Conservation (phyloP, 768 basidiomycete species). For the Inosperma sp. region DNA sequence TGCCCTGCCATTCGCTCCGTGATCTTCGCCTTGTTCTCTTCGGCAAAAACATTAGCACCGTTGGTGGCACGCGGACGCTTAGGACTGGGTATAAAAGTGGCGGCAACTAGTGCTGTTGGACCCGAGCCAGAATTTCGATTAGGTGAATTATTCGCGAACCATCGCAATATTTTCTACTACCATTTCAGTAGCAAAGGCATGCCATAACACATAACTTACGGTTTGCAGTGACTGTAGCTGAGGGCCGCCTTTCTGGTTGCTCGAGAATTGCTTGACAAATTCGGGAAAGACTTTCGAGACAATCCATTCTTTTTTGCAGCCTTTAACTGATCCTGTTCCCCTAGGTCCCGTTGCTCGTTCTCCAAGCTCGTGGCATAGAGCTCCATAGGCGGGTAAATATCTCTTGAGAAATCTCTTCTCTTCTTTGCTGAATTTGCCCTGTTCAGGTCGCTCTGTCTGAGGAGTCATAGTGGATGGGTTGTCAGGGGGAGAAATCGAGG, state of each 20-base stretch:
- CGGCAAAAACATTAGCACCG: background rate
- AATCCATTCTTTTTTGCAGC: background rate
- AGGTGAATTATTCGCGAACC: background rate
- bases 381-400: background rate
- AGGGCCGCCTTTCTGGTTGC: conserved; percentile 1
- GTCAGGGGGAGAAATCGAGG: background rate
- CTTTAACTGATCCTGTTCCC: background rate
- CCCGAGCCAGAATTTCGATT: background rate
- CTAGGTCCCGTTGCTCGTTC: background rate
- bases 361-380: background rate
- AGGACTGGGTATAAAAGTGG: background rate
- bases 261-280: conserved; percentile 5
- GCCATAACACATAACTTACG: background rate
- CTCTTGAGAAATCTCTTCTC: background rate
- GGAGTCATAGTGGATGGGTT: background rate
- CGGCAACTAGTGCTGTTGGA: background rate
- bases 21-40: conserved; percentile 7
- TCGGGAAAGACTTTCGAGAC: background rate
- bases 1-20: background rate
- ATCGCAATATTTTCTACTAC: background rate
- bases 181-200: background rate
- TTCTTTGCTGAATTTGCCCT: conserved; percentile 3
- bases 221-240: no score
- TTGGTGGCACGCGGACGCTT: conserved; percentile 8
- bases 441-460: background rate